Evolutionary conservation across 2,329 filamentous ascomycete species (phyloP).

Genomic region (Xylariaceae sp.): DNA sequence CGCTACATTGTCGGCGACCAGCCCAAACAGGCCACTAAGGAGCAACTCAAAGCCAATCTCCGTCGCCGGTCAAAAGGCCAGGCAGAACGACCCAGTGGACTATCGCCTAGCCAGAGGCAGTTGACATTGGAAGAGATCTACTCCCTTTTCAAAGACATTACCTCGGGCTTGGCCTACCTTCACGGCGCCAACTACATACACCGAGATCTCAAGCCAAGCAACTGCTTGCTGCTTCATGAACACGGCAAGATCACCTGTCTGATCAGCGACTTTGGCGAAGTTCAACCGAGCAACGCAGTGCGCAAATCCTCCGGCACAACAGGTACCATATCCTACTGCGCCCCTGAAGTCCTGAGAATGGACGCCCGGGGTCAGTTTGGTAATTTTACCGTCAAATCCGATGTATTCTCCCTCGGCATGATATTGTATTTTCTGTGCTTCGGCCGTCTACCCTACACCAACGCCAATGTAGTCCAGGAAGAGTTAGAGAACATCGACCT

Average conservation of each 20-base stretch:
- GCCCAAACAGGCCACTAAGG: constrained; percentile 64
- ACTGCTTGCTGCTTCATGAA: constrained; percentile 81
- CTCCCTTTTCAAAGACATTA: constrained; percentile 93
- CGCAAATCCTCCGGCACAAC: constrained; percentile 91
- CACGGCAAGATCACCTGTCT: constrained; percentile 71
- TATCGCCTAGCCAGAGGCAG: constrained; percentile 39
- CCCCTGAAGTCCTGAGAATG: constrained; percentile 80
- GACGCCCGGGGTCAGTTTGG: constrained; percentile 69
- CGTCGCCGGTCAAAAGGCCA: constrained; percentile 78
- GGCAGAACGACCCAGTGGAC: constrained; percentile 55
- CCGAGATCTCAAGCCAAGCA: constrained; percentile 91
- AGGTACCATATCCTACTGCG: constrained; percentile 95
- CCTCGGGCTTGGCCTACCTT: constrained; percentile 83
- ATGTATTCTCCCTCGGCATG: constrained; percentile 98
- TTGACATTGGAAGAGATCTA: constrained; percentile 87
- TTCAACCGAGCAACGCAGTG: constrained; percentile 75
- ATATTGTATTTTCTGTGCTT: constrained; percentile 99
- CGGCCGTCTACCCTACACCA: constrained; percentile 76
- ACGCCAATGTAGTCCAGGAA: constrained; percentile 80
- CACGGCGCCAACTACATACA: constrained; percentile 93
- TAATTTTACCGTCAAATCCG: constrained; percentile 95
- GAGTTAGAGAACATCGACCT: constrained; percentile 88
- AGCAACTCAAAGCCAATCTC: constrained; percentile 84
- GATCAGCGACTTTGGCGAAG: constrained; percentile 97
- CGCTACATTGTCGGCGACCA: constrained; percentile 74